Percentiles rank a stretch among this genome's conserved stretches.
phyloP scores from a whole-genome alignment of 345 rosid genomes.

The Lenwebbia sp. region DNA sequence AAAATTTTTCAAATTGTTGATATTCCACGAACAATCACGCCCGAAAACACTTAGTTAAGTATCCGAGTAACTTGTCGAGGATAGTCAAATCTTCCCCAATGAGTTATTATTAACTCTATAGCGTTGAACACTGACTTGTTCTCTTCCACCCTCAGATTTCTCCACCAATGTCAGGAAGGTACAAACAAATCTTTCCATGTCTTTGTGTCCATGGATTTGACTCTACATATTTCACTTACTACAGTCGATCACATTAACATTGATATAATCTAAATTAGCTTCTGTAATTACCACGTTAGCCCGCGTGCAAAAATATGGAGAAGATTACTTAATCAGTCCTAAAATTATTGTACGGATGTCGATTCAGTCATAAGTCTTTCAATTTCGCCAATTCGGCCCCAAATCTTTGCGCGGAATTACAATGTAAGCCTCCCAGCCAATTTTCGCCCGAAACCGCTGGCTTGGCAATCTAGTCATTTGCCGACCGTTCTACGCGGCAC shows the following conservation, averaged over 20 bases:
- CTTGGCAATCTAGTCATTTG: background rate
- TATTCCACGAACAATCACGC: background rate
- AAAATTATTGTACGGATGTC: background rate
- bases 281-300: background rate
- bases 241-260: background rate
- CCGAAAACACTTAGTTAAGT: background rate
- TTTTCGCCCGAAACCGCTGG: background rate
- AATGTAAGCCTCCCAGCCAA: background rate
- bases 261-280: background rate
- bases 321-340: background rate
- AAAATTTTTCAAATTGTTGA: no score
- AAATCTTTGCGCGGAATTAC: background rate
- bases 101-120: background rate
- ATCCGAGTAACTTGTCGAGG: background rate
- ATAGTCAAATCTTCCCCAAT: background rate
- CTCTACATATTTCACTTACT: background rate
- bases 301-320: background rate
- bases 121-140: background rate
- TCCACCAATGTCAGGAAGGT: background rate
- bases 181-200: background rate
- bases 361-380: background rate
- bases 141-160: background rate
- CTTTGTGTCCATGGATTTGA: no score
- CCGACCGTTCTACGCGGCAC: background rate
- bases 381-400: background rate